Base-by-base conservation (phyloP, 2,329 filamentous ascomycete species). In the Cyclaneusma minus region DNA sequence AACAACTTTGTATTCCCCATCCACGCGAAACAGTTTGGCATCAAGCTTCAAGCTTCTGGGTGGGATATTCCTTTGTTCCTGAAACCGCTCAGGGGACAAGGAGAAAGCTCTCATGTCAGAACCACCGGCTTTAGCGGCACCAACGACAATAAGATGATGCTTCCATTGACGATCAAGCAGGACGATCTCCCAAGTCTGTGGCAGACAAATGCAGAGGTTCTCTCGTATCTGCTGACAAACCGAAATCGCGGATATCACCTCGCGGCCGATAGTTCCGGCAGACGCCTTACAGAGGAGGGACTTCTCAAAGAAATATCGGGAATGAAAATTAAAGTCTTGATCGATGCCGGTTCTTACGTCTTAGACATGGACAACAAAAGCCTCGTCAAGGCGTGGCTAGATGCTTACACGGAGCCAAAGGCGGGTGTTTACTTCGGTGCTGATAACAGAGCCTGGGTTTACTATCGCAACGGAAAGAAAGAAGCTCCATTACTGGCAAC, bases 91-190 rank as follows among this genome's bases (percentile, higher is more conserved):
- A 29, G 15, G 10, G 23, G 14, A 19, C 28, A 16, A 11, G 31
- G 21, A 5, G 22, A 21, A n/a, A 5, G 7, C 5, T 21, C 8
- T 6, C 23, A 10, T 9, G 39, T 49, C 3, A 33, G 60, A 2
- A 76, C 72, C 0, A 79, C 73, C 0, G 76, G 76, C 0, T 83
- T 84, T 41, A 76, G 68, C 6, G 76, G 76, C 0, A 82, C 77
- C 0, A 81, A 78, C 22, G 76, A 82, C 39, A 69, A 64, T 12
- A 55, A 61, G 19, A 50, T 48, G 0, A 53, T 76, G 17, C 46
- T 81, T 0, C 76, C 76, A 0, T 43, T 69, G n/a, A 68, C 58
- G 0, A 67, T 81, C 12, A 44, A 51, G 12, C 73, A 81, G 27
- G 47, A 64, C 0, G 72, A 82, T 31, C 53, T 82, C 0, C 48